phyloP scores from a whole-genome alignment of 371 early-diverging fungal genomes.

The Blakeslea trispora region DNA sequence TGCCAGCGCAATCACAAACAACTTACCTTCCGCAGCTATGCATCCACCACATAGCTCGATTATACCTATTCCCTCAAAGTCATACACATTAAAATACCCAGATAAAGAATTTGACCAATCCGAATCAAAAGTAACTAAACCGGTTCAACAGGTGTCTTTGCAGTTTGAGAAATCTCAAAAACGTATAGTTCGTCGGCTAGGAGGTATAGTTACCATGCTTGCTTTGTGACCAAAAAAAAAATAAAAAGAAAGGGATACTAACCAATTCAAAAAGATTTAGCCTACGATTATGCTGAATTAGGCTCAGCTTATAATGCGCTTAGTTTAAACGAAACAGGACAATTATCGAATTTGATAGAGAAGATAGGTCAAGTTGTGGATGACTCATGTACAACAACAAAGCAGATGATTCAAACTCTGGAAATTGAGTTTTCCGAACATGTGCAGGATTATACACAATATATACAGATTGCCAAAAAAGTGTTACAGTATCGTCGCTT shows the following conservation, averaged over 20 bases:
- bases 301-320: slow-evolving; percentile 88
- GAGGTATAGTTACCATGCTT: too few relatives aligned
- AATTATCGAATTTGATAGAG: slow-evolving; percentile 75
- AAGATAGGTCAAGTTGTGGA: slow-evolving; percentile 83
- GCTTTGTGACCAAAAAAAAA: too few relatives aligned
- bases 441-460: slow-evolving; percentile 86
- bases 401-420: slow-evolving; percentile 60
- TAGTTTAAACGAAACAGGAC: slow-evolving; percentile 72
- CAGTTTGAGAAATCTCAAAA: slow-evolving; percentile 65
- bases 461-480: slow-evolving; percentile 71
- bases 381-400: slow-evolving; percentile 68
- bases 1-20: slow-evolving; percentile 16
- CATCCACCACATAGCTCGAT: slow-evolving; percentile 4
- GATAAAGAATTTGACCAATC: slow-evolving; percentile 70
- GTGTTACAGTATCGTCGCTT: slow-evolving; percentile 78
- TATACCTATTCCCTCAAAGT: slow-evolving; percentile 47
- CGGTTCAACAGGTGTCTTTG: slow-evolving; percentile 52
- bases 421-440: slow-evolving; percentile 79
- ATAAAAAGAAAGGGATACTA: slow-evolving; percentile 6
- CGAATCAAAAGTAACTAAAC: slow-evolving; percentile 68
- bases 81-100: slow-evolving; percentile 57
- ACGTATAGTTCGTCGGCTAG: slow-evolving; percentile 56
- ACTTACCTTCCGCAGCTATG: too few relatives aligned
- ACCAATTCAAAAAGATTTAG: slow-evolving; percentile 36
- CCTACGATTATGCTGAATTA: slow-evolving; percentile 78